These are phyloP conservation scores for Colletotrichum cereale DNA, from an alignment of 2,329 filamentous ascomycete genomes.

Conservation along the genomic window DNA sequence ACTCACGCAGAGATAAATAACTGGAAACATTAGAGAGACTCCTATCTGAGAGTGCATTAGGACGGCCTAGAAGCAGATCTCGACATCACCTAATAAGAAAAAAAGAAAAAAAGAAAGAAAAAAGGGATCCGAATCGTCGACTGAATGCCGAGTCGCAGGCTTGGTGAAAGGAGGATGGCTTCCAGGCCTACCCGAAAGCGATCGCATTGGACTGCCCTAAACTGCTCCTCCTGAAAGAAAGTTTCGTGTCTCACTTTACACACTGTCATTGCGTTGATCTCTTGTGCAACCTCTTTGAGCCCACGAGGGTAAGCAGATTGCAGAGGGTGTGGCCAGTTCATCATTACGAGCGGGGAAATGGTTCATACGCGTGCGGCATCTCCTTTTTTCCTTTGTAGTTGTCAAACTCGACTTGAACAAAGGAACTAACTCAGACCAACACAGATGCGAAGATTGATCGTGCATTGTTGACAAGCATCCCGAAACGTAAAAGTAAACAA, in stretches of 20 bases:
- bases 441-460: background rate
- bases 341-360: background rate
- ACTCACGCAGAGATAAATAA: too few species aligned
- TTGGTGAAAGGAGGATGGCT: background rate
- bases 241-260: too few species aligned
- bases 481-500: background rate
- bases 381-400: background rate
- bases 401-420: background rate
- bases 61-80: background rate
- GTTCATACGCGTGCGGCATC: background rate
- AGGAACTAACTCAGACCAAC: background rate
- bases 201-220: background rate
- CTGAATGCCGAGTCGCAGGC: background rate
- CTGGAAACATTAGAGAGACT: background rate
- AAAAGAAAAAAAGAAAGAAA: too few species aligned
- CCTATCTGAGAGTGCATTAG: background rate
- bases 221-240: too few species aligned
- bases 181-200: background rate
- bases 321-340: too few species aligned
- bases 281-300: background rate
- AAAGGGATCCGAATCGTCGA: too few species aligned
- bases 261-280: too few species aligned
- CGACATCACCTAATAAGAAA: background rate
- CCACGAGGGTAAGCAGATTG: background rate
- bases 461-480: too few species aligned